Conservation (phyloP, 768 basidiomycete genomes). For the Gautieria morchelliformis region DNA sequence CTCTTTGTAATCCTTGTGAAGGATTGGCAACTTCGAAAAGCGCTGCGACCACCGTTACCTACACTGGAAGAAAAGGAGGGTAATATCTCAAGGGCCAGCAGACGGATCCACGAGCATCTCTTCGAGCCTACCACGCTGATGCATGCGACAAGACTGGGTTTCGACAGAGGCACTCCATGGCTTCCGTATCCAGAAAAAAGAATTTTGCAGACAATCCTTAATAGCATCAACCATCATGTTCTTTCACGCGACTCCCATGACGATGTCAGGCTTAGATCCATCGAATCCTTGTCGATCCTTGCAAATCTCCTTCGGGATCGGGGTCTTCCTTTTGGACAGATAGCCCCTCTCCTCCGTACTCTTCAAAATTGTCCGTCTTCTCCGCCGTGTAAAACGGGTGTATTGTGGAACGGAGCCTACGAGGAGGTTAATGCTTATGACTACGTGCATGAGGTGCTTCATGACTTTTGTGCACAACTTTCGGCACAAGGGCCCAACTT, state of each 20-base stretch:
- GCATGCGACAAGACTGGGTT: background rate
- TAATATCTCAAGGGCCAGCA: background rate
- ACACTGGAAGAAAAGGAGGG: background rate
- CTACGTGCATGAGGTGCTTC: slow-evolving; percentile 24
- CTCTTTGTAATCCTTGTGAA: slow-evolving; percentile 57
- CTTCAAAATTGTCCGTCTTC: slow-evolving; percentile 1
- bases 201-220: slow-evolving; percentile 1
- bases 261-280: background rate
- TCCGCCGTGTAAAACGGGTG: background rate
- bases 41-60: slow-evolving; percentile 5
- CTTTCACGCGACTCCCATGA: background rate
- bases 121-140: background rate
- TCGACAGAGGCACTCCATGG: background rate
- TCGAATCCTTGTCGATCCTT: slow-evolving; percentile 2
- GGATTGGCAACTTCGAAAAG: slow-evolving; percentile 41
- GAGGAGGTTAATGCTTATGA: slow-evolving; percentile 17
- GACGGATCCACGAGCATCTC: background rate
- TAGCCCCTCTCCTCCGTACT: background rate
- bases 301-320: background rate
- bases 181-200: slow-evolving; percentile 2
- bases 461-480: slow-evolving; percentile 12
- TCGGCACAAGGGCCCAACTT: background rate
- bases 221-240: slow-evolving; percentile 1
- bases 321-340: slow-evolving; percentile 2
- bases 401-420: slow-evolving; percentile 10